Percentiles rank a stretch among this genome's conserved stretches.
phyloP scores from a whole-genome alignment of 1,139 yeast species.

The Yamadazyma spencermartinsiae region DNA sequence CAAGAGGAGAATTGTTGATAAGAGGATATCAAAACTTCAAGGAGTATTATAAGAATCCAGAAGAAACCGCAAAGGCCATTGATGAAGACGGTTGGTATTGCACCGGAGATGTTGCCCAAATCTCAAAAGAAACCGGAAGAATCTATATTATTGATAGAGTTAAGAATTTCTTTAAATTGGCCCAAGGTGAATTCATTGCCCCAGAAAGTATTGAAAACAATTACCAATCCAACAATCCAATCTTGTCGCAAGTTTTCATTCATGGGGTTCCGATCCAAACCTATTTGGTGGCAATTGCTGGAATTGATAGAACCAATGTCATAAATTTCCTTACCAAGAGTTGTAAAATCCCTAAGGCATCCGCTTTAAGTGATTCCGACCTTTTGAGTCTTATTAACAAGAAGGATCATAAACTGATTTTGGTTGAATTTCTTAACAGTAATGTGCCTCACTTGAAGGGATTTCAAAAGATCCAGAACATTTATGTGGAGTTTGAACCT shows the following conservation, averaged over 20 bases:
- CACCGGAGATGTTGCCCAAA: slow-evolving; percentile 42
- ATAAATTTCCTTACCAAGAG: slow-evolving; percentile 19
- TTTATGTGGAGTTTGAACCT: slow-evolving; percentile 62
- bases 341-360: slow-evolving; percentile 17
- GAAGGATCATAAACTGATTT: slow-evolving; percentile 26
- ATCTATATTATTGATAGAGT: slow-evolving; percentile 42
- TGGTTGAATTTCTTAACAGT: slow-evolving; percentile 29
- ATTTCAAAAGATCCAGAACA: slow-evolving; percentile 68
- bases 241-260: slow-evolving; percentile 34
- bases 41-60: slow-evolving; percentile 39
- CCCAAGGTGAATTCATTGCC: slow-evolving; percentile 47
- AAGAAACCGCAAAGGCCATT: slow-evolving; percentile 43
- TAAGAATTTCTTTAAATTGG: slow-evolving; percentile 44
- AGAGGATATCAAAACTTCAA: slow-evolving; percentile 42
- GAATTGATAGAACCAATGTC: slow-evolving; percentile 40
- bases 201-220: slow-evolving; percentile 45
- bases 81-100: slow-evolving; percentile 57
- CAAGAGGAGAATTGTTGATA: slow-evolving; percentile 43
- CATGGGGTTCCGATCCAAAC: slow-evolving; percentile 67
- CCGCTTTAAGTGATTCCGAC: slow-evolving; percentile 17
- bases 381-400: slow-evolving; percentile 29
- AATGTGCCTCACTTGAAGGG: slow-evolving; percentile 33
- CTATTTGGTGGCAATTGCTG: slow-evolving; percentile 63
- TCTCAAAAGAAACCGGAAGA: slow-evolving; percentile 26
- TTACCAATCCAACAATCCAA: slow-evolving; percentile 35